Base-by-base conservation (phyloP, 805 yeast species). In the Candida railenensis region DNA sequence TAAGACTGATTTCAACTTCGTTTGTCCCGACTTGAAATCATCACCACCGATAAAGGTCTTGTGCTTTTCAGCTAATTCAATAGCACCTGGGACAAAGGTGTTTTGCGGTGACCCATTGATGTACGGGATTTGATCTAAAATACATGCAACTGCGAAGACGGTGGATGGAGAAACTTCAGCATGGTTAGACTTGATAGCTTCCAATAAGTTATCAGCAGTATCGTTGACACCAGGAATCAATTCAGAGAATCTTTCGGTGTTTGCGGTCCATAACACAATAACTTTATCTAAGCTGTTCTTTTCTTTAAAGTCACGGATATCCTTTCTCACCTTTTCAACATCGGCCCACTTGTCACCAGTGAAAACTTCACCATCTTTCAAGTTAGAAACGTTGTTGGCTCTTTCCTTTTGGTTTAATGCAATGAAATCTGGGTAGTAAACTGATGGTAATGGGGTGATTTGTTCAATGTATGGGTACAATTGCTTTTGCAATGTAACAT, bases 71-170 rank as follows among this genome's bases (percentile, higher is more conserved):
- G 97, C 96, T 55, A 91, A 80, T 69, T 89, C 90, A 61, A 92
- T 79, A 52, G 86, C 87, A 54, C 98, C 98, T 19, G 97, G 97
- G 47, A 89, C 96, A 73, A 92, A 91, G 44, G 97, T 92, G 76
- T 91, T 91, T 73, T 91, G 98, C 44, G 98, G 98, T 36, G 97
- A 89, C 40, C 97, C 98, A 61, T 91, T 91, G 68, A 91, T 89
- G 74, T 89, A 91, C 45, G 97, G 95, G 49, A 84, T 82, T 37
- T 81, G 78, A 67, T 92, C 97, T 61, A 91, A 77, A 56, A 92
- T 92, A 44, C 89, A 82, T 15, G 98, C 98, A 55, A 89, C 88
- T 8, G 97, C 97, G 61, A 92, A 91, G 44, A 91, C 66, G n/a
- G 96, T 89, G 12, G 96, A 89, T 50, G 97, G 97, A 39, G 96